Evolutionary conservation across 108 stramenopile genomes (phyloP), one percentile per base, ranked within the genome.

Genomic region (Seminavis robusta): DNA sequence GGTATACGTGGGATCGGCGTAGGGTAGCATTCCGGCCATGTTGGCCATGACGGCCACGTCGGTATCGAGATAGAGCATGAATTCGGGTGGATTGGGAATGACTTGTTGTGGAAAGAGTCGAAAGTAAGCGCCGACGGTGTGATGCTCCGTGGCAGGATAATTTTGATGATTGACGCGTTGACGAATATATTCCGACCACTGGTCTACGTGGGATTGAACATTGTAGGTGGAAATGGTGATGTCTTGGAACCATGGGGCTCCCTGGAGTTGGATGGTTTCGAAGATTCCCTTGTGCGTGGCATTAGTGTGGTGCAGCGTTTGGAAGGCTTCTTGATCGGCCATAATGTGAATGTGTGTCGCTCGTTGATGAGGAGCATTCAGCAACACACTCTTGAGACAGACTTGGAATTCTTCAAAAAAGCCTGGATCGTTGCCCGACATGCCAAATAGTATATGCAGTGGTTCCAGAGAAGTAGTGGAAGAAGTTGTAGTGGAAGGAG

Each of bases 381-480:
- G 11, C 1, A 66, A 28, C 4, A 66, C 43, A 41, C 43, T 56
- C 39, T 66, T 66, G 6, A 66, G 36, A 3, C 57, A 39, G 20
- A 51, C 65, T 59, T 66, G 41, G 32, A 66, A 66, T 42, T 66
- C 65, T 5, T 39, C 10, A 8, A 66, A 33, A 29, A 66, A 66
- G 5, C 57, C 65, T 4, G 65, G 26, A 2, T 43, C 15, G 33
- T 66, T 66, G 13, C 65, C 65, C 11, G 48, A 59, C 21, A 66
- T 10, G 10, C 65, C 65, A 28, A 66, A 49, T 19, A 51, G 21
- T 15, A 65, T n/a, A 46, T 65, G 54, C 23, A n/a, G n/a, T 17
- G 9, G 17, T 42, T 9, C 41, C n/a, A n/a, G n/a, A n/a, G n/a
- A n/a, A n/a, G n/a, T n/a, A n/a, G n/a, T n/a, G n/a, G n/a, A n/a